Evolutionary conservation across 164 flowering plant species (phyloP).

Genomic region (Vitis rupestris): DNA sequence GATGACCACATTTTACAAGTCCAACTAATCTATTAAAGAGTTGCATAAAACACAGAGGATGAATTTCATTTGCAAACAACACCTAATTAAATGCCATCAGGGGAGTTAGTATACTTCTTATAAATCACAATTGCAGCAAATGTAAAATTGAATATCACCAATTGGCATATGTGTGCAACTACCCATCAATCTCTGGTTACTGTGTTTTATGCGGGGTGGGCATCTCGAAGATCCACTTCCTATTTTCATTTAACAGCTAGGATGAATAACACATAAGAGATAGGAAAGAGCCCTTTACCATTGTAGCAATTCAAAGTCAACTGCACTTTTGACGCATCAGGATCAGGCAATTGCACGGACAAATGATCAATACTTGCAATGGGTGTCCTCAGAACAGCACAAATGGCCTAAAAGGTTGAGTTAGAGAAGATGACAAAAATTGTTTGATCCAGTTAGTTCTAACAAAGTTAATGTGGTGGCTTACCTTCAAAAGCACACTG

Average conservation of each 20-base stretch:
- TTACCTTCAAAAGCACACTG: slow-evolving; percentile 92
- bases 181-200: background rate
- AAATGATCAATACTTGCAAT: slow-evolving; percentile 65
- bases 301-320: slow-evolving; percentile 73
- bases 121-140: background rate
- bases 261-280: background rate
- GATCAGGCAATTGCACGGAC: slow-evolving; percentile 47
- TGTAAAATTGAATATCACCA: background rate
- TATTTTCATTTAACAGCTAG: background rate
- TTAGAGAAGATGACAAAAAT: background rate
- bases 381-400: slow-evolving; percentile 90
- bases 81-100: background rate
- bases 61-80: background rate
- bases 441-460: background rate
- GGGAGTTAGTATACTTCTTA: too few relatives aligned
- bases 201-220: background rate
- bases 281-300: slow-evolving; percentile 36
- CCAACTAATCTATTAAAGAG: background rate
- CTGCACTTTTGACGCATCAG: slow-evolving; percentile 82
- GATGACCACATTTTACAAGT: background rate
- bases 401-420: slow-evolving; percentile 59
- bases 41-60: background rate
- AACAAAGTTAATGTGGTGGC: background rate
- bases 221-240: background rate
- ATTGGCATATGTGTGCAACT: background rate